A percentile compares a stretch with the other conserved stretches of the same genome.
phyloP scores from a whole-genome alignment of 345 rosid genomes.

The Eucalyptus regnans region DNA sequence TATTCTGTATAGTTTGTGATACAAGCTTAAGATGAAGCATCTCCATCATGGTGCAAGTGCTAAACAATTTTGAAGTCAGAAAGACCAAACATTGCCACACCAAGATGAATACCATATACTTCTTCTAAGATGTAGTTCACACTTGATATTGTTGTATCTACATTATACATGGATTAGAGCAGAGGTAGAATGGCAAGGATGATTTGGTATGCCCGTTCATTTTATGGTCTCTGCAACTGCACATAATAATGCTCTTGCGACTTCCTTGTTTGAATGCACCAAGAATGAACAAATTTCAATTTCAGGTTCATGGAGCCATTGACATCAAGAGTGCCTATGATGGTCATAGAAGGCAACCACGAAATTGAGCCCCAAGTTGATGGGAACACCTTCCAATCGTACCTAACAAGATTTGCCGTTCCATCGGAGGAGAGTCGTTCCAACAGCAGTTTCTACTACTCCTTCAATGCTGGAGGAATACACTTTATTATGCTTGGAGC shows the following conservation, averaged over 20 bases:
- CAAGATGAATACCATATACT: neutral
- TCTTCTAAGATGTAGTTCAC: neutral
- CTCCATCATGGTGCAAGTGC: neutral
- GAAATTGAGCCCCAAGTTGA: slow-evolving; percentile 77
- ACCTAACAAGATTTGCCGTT: slow-evolving; percentile 60
- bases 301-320: slow-evolving; percentile 81
- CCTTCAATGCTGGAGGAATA: slow-evolving; percentile 78
- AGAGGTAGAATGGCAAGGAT: neutral
- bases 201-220: neutral
- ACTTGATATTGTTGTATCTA: neutral
- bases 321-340: slow-evolving; percentile 70
- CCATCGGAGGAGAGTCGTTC: slow-evolving; percentile 73
- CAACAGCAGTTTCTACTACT: slow-evolving; percentile 63
- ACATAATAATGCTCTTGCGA: neutral
- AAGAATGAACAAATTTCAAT: neutral
- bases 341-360: slow-evolving; percentile 87
- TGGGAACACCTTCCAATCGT: slow-evolving; percentile 58
- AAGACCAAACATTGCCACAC: neutral
- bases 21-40: neutral
- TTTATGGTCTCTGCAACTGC: neutral
- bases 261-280: neutral
- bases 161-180: neutral
- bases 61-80: neutral
- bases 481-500: slow-evolving; percentile 87
- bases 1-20: neutral